Conservation (phyloP, 2,329 filamentous ascomycete genomes). For the Orbilia quercus region DNA sequence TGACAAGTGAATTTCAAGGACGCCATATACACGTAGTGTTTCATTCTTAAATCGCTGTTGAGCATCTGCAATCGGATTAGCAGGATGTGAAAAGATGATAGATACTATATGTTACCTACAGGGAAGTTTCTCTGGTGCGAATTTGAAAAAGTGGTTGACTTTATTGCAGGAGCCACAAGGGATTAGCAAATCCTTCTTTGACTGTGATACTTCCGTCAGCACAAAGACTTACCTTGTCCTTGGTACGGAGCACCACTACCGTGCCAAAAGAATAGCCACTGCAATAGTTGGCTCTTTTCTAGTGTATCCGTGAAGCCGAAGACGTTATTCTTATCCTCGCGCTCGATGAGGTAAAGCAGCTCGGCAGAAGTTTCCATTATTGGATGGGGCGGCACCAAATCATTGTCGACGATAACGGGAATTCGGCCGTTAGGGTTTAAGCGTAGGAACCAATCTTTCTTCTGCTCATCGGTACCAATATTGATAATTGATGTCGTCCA, state of each 20-base stretch:
- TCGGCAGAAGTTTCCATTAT: slow-evolving; percentile 69
- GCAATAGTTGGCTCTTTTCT: slow-evolving; percentile 66
- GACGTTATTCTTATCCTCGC: slow-evolving; percentile 66
- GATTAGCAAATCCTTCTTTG: no score
- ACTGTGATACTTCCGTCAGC: no score
- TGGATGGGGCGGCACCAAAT: slow-evolving; percentile 66
- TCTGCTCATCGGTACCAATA: slow-evolving; percentile 69
- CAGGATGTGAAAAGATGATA: slow-evolving; percentile 9
- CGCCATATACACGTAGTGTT: slow-evolving; percentile 67
- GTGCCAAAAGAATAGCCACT: slow-evolving; percentile 71
- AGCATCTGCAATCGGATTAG: slow-evolving; percentile 61
- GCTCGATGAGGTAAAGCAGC: slow-evolving; percentile 68
- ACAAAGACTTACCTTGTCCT: slow-evolving; percentile 61
- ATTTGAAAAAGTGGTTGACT: slow-evolving; percentile 65
- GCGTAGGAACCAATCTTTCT: slow-evolving; percentile 69
- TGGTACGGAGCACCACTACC: slow-evolving; percentile 65
- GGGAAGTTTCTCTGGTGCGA: slow-evolving; percentile 65
- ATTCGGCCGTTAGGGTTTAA: slow-evolving; percentile 67
- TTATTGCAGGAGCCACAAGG: no score
- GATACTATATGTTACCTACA: slow-evolving; percentile 60
- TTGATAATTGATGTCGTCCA: slow-evolving; percentile 67
- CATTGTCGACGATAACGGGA: slow-evolving; percentile 68
- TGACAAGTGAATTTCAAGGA: slow-evolving; percentile 69
- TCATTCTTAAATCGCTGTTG: slow-evolving; percentile 68
- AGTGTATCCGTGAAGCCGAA: slow-evolving; percentile 69